phyloP scores from a whole-genome alignment of 305 asterid genomes.

The Fraxinus xanthoxyloides region DNA sequence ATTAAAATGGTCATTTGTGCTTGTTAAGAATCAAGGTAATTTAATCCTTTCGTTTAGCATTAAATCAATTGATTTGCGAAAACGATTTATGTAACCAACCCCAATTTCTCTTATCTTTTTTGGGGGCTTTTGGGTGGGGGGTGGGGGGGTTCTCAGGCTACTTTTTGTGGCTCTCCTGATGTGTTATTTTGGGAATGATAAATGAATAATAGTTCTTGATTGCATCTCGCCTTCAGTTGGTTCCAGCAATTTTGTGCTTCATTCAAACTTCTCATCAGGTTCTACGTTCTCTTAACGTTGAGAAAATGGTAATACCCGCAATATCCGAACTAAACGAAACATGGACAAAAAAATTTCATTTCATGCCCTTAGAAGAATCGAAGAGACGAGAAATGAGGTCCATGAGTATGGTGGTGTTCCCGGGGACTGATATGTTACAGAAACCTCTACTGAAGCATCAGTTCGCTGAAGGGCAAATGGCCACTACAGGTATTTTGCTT shows the following conservation, averaged over 20 bases:
- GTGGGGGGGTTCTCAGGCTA: neutral
- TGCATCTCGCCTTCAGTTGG: neutral
- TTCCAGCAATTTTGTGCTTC: neutral
- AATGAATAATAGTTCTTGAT: neutral
- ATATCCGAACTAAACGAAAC: conserved; percentile 72
- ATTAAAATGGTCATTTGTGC: neutral
- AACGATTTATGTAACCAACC: neutral
- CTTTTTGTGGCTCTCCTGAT: neutral
- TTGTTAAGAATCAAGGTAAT: neutral
- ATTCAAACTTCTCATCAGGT: conserved; percentile 44
- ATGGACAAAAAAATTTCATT: conserved; percentile 86
- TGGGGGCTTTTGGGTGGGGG: neutral
- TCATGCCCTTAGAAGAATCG: conserved; percentile 67
- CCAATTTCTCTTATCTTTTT: neutral
- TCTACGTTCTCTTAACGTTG: conserved; percentile 70
- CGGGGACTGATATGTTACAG: conserved; percentile 75
- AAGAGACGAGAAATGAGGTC: conserved; percentile 64
- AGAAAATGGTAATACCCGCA: conserved; percentile 87
- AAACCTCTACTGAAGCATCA: conserved; percentile 47
- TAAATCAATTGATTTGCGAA: neutral
- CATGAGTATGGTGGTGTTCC: conserved; percentile 81
- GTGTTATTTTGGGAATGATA: neutral
- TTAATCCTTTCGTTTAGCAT: neutral
- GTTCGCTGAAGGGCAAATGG: conserved; percentile 17
- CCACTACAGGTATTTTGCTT: conserved; percentile 45